Percentiles rank a stretch among this genome's conserved stretches.
phyloP scores from a whole-genome alignment of 2,329 filamentous ascomycete genomes.

The Colletotrichum sublineola region DNA sequence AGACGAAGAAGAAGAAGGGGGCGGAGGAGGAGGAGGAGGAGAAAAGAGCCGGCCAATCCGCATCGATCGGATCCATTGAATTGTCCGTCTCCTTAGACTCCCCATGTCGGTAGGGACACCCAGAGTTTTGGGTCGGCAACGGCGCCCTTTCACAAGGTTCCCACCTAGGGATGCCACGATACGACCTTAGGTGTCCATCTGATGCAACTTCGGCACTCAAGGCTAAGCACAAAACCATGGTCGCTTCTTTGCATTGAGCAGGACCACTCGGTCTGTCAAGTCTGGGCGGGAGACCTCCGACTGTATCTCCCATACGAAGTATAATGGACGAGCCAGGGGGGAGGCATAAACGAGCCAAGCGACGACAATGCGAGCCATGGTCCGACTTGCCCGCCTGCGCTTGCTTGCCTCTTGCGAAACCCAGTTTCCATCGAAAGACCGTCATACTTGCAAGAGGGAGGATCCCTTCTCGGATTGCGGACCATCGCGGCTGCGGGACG shows the following conservation, averaged over 20 bases:
- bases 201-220: constrained; percentile 10
- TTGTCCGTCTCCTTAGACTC: constrained; percentile 6
- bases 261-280: not conserved
- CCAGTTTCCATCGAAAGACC: constrained; percentile 16
- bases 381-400: not conserved
- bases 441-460: constrained; percentile 3
- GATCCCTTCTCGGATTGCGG: not conserved
- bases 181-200: constrained; percentile 6
- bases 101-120: constrained; percentile 19
- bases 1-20: too few species aligned
- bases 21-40: too few species aligned
- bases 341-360: constrained; percentile 21
- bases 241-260: not conserved
- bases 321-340: constrained; percentile 6
- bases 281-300: constrained; percentile 5
- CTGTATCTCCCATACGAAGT: not conserved
- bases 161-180: constrained; percentile 21
- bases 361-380: constrained; percentile 12
- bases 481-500: not conserved
- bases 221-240: constrained; percentile 11
- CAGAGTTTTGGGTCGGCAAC: constrained; percentile 25
- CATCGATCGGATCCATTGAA: not conserved
- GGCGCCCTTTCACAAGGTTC: constrained; percentile 25
- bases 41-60: not conserved
- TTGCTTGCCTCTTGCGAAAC: not conserved